Conservation (phyloP, 345 rosid species). For the Pugionium dolabratum region DNA sequence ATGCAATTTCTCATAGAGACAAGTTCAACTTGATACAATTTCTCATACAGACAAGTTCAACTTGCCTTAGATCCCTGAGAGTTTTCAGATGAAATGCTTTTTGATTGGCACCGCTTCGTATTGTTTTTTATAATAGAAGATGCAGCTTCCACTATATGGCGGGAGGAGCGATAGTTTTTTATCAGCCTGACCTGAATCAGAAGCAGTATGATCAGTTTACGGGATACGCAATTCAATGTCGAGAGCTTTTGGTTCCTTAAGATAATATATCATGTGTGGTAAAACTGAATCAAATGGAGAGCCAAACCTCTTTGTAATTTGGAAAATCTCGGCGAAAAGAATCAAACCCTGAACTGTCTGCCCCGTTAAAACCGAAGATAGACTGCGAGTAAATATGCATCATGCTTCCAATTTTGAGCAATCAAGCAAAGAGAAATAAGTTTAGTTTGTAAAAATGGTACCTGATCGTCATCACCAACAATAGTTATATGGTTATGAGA, state of each 20-base stretch:
- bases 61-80: conserved; percentile 84
- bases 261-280: conserved; percentile 3
- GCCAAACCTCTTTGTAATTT: conserved; percentile 70
- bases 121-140: conserved; percentile 77
- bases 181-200: conserved; percentile 68
- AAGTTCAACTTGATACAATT: background rate
- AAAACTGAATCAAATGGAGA: conserved; percentile 1
- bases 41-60: conserved; percentile 16
- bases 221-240: background rate
- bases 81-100: conserved; percentile 76
- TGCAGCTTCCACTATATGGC: conserved; percentile 92
- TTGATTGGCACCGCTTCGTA: conserved; percentile 59
- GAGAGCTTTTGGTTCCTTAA: conserved; percentile 6
- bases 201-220: conserved; percentile 20
- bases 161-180: conserved; percentile 81
- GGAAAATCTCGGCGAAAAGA: conserved; percentile 85
- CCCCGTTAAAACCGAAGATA: conserved; percentile 93
- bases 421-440: conserved; percentile 2
- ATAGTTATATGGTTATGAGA: conserved; percentile 74
- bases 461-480: conserved; percentile 99
- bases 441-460: conserved; percentile 25
- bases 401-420: conserved; percentile 3
- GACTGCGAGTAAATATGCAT: conserved; percentile 55
- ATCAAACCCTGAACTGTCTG: conserved; percentile 84
- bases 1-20: conserved; percentile 10